Base-by-base conservation (phyloP, 441 rosid genomes). In the Eruca vesicaria region DNA sequence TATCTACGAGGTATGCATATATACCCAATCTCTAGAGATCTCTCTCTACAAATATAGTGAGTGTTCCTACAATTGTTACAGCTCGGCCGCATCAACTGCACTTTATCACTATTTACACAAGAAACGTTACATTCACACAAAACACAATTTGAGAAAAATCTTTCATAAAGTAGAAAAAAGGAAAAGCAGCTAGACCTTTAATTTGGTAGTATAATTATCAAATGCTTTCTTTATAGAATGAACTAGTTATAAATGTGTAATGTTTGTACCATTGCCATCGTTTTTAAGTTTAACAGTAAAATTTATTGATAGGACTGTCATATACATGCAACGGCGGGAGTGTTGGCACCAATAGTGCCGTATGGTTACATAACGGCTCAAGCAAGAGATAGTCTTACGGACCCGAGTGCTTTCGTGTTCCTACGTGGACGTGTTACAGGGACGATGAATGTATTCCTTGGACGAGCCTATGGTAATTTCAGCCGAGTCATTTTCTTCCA, bases 321-420 rank as follows among this genome's bases (percentile, higher is more conserved):
- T 2, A 67, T 85, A 69, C 36, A 81, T 60, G 78, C 78, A 31
- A 85, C 79, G 4, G 84, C 76, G 1, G 84, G 84, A 15, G 63
- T 6, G 28, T 12, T 59, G 20, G 50, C 79, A 70, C 6, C 68
- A 20, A 0, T 53, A 57, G 18, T 63, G 15, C 5, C 2, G 11
- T 2, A 0, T 12, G 88, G 87, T 7, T 81, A 21, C 48, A 79
- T 89, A 66, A 86, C 87, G 6, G 92, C 90, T 23, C 89, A 89
- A 63, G 81, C 71, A 0, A 29, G 92, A 9, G 5, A 2, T 8
- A 61, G 63, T 0, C 0, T 0, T 0, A 2, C 0, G 5, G 86
- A 84, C 32, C 55, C 71, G 2, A 63, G 80, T 66, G 89, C 89
- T 1, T 89, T 80, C 48, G 77, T 87, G 38, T 91, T 91, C 73